Base-by-base conservation (phyloP, 805 yeast species). In the Barnettozyma vustinii region DNA sequence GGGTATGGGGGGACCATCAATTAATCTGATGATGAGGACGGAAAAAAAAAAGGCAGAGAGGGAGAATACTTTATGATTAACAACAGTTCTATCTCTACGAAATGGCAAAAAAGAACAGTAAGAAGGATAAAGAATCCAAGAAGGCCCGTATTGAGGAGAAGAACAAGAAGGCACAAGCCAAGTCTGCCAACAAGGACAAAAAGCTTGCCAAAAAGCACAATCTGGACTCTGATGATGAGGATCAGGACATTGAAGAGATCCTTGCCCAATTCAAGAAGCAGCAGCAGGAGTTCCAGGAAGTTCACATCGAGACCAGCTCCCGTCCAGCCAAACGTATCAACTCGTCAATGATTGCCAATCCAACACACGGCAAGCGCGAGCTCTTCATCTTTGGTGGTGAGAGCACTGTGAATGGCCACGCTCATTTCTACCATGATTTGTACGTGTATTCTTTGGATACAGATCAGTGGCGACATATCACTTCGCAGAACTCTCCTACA, bases 331-430 rank as follows among this genome's bases (percentile, higher is more conserved):
- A 74, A 52, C 73, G 98, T 50, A 74, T 87, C 50, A 89, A 86
- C 60, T 80, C 91, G 0, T 72, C 92, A 0, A 69, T 92, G 74
- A 81, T 86, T 23, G 77, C 94, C 0, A 80, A 79, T 53, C 96
- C 96, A 7, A 67, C 74, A 13, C 87, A 83, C 50, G 87, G 87
- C 4, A 84, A 83, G 55, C 73, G 80, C 19, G 99, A 92, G 67
- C 69, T 92, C 50, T 62, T 90, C 15, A 65, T 92, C 44, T 92
- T 91, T 70, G 99, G 98, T 44, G 99, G 99, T 58, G 99, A 92
- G 67, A 66, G 69, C 43, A 74, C 83, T 3, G 67, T 74, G 20
- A 68, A 70, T 44, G 65, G 73, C 4, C 63, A 72, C 9, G 77
- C 94, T 1, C 74, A 73, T 10, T 92, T 92, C 64, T 86, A 82